These are phyloP conservation scores for Prunus padus DNA, from an alignment of 306 rosid species.

Conservation along the genomic window DNA sequence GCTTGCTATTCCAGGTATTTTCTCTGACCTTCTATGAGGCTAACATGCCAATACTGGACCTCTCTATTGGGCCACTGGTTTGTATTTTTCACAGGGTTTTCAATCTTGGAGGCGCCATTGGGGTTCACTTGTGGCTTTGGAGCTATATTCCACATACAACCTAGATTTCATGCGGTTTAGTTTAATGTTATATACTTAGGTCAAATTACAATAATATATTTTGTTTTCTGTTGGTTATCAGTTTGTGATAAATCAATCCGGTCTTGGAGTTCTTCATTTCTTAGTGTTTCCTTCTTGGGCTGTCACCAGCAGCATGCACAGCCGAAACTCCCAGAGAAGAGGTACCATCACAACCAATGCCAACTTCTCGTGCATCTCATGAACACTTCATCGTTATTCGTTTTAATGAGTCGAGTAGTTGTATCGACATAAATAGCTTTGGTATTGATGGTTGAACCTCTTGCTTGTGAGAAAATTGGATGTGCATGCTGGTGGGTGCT, in stretches of 20 bases:
- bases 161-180: slow-evolving; percentile 29
- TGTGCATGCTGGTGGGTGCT: not conserved
- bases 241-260: slow-evolving; percentile 3
- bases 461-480: not conserved
- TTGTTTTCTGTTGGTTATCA: not conserved
- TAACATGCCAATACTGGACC: slow-evolving; percentile 80
- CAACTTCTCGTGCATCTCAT: not conserved
- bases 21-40: slow-evolving; percentile 97
- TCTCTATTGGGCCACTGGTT: slow-evolving; percentile 80
- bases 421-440: not conserved
- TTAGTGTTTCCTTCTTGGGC: slow-evolving; percentile 1
- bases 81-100: slow-evolving; percentile 82
- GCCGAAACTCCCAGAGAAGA: not conserved
- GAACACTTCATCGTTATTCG: not conserved
- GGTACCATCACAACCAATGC: not conserved
- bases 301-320: not conserved
- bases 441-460: slow-evolving; percentile 2
- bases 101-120: slow-evolving; percentile 41
- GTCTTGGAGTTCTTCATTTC: slow-evolving; percentile 5
- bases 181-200: slow-evolving; percentile 24
- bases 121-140: slow-evolving; percentile 39
- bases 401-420: not conserved
- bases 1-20: slow-evolving; percentile 97
- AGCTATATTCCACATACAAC: slow-evolving; percentile 33
- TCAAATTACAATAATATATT: not conserved